Base-by-base conservation (phyloP, 352 stramenopile species). In the Globisporangium nagaii region DNA sequence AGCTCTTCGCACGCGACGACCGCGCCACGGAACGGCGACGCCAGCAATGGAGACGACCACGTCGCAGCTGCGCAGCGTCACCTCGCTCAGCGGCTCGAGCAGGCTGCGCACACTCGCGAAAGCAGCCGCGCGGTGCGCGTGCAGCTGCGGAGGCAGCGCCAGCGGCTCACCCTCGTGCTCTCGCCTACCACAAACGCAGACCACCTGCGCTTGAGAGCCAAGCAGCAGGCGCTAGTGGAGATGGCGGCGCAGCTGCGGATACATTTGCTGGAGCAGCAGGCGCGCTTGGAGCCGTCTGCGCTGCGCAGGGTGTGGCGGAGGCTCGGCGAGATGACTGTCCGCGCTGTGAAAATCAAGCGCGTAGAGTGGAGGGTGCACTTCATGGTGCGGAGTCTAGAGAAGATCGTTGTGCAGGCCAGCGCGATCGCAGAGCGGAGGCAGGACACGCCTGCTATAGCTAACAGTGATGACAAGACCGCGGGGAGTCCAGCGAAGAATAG, bases 221-320 rank as follows among this genome's bases (percentile, higher is more conserved):
- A 43, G 32, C 20, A 43, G 31, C 31, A 20, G 0, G 41, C 41
- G 31, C 10, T 52, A 0, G 19, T 46, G 24, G 54, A 47, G 13
- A 45, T 60, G 25, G 25, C 43, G 11, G 17, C 25, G 19, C 54
- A 54, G 19, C 34, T 60, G 12, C 50, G 37, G 30, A 48, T 56
- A 47, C 36, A 56, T 19, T 34, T 46, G 37, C 37, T 56, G 36
- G 25, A 48, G 12, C 28, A 40, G n/a, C 34, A 20, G 20, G 27
- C n/a, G 22, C 42, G 24, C 15, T 35, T 60, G 25, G 34, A 48
- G 35, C 43, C 25, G n/a, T 12, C 27, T 15, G 42, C 32, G 17
- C 25, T 60, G n/a, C n/a, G 19, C 10, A 25, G 22, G 8, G 54
- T 60, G n/a, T 37, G 43, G 17, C 19, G 28, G 24, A 36, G 34